Evolutionary conservation across 108 stramenopile genomes (phyloP).

Genomic region (Ochromonas danica): DNA sequence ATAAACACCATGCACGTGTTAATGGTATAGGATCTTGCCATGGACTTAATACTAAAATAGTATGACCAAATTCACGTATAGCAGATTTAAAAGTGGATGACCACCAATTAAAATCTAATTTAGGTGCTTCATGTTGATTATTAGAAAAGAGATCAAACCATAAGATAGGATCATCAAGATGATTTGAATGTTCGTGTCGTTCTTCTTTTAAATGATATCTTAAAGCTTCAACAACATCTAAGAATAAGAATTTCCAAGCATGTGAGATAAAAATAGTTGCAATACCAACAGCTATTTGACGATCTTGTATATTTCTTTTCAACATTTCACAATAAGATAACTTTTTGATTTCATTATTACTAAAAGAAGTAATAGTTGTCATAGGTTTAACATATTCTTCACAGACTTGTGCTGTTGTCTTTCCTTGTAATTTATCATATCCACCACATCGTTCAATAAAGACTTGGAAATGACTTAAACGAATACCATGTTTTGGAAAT

Average conservation of each 20-base stretch:
- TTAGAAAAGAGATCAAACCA: slow-evolving; percentile 24
- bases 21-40: slow-evolving; percentile 35
- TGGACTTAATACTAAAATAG: slow-evolving; percentile 6
- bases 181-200: too few relatives aligned
- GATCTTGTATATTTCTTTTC: background rate
- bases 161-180: too few relatives aligned
- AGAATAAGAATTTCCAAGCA: background rate
- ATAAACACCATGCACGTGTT: slow-evolving; percentile 35
- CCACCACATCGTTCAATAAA: background rate
- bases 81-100: slow-evolving; percentile 24
- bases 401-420: slow-evolving; percentile 6
- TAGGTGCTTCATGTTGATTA: slow-evolving; percentile 1
- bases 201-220: background rate
- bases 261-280: slow-evolving; percentile 10
- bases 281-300: background rate
- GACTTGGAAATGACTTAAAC: background rate
- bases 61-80: background rate
- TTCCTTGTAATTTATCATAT: background rate
- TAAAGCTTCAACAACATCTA: background rate
- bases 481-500: slow-evolving; percentile 5
- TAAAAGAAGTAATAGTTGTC: background rate
- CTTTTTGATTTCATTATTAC: too few relatives aligned
- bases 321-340: slow-evolving; percentile 8
- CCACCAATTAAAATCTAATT: slow-evolving; percentile 20
- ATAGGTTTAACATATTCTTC: background rate